Percentiles rank a stretch among this genome's conserved stretches.
These are phyloP conservation scores for Linderniella brevidens DNA, from an alignment of 257 asterid genomes.

Conservation along the genomic window DNA sequence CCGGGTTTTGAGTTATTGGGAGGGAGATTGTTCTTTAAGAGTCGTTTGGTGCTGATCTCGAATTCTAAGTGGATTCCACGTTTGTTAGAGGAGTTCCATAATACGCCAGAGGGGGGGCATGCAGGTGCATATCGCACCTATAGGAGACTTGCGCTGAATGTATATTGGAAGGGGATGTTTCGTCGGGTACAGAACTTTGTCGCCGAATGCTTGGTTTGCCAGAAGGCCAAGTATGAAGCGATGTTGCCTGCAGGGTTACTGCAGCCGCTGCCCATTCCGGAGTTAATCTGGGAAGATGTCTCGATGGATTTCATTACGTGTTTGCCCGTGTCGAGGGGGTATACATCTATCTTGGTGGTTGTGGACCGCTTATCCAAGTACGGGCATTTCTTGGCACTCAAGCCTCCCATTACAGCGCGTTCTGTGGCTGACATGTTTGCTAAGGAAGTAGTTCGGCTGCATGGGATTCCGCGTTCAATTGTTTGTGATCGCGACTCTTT, in stretches of 20 bases:
- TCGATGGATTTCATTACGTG: constrained; percentile 1
- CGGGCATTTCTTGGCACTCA: not conserved
- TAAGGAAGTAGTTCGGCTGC: not conserved
- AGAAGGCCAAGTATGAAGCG: not conserved
- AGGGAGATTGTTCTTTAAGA: not conserved
- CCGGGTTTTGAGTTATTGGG: too few relatives aligned
- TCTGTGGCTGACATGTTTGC: not conserved
- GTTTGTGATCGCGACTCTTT: not conserved
- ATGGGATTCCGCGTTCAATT: not conserved
- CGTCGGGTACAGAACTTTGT: not conserved
- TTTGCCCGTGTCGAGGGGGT: not conserved
- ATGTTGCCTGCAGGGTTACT: not conserved
- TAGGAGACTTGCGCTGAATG: not conserved
- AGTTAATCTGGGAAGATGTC: not conserved
- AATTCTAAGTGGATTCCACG: not conserved
- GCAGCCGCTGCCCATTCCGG: not conserved
- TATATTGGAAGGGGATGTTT: constrained; percentile 1
- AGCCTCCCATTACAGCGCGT: not conserved
- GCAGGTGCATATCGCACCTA: not conserved
- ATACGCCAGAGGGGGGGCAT: not conserved
- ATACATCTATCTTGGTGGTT: not conserved
- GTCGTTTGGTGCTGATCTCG: not conserved
- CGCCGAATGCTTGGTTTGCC: not conserved
- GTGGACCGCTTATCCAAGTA: not conserved
- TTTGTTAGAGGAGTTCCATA: not conserved